Evolutionary conservation across 2,329 filamentous ascomycete species (phyloP), one percentile per base, ranked within the genome.

Genomic region (Cephalotrichum gorgonifer): DNA sequence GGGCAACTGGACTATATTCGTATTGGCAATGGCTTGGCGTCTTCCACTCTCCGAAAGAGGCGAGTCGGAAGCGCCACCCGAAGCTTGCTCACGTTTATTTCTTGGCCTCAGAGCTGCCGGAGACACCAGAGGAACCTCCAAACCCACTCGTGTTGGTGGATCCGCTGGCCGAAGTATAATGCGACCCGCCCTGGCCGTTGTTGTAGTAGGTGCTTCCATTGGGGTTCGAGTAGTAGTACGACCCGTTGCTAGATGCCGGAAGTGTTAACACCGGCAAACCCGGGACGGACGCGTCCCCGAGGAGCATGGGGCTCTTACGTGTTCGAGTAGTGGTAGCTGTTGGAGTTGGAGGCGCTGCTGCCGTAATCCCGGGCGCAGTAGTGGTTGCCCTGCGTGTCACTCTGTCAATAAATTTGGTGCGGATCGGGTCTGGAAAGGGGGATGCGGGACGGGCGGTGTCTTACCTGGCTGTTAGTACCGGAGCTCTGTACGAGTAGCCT

Each of bases 221-320:
- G 43, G 80, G 65, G 66, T 86, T 87, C 60, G 74, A 77, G 66
- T 86, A 87, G 68, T 87, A 86, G 71, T 87, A 87, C 2, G 80
- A 85, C 33, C 82, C 81, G 56, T 86, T 59, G 22, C 74, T 78
- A 47, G 6, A 28, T 26, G 9, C 14, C 8, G n/a, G 33, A n/a
- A 20, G n/a, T 20, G 20, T 14, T 3, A 38, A 38, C n/a, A 17
- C 3, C n/a, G 4, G 7, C 33, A 12, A 38, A 17, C 3, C 8
- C 6, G 12, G 20, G 33, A 15, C 7, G 15, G 2, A 17, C 12
- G 33, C 33, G 4, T n/a, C 6, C 7, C 20, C 20, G 20, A 38
- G 20, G 9, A 25, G 49, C n/a, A 61, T 72, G n/a, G n/a, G n/a
- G n/a, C n/a, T n/a, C n/a, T 54, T 60, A 78, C 75, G 51, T 59